These are phyloP conservation scores for Holtermanniella nyarrowii DNA, from an alignment of 768 basidiomycete species.

Conservation along the genomic window DNA sequence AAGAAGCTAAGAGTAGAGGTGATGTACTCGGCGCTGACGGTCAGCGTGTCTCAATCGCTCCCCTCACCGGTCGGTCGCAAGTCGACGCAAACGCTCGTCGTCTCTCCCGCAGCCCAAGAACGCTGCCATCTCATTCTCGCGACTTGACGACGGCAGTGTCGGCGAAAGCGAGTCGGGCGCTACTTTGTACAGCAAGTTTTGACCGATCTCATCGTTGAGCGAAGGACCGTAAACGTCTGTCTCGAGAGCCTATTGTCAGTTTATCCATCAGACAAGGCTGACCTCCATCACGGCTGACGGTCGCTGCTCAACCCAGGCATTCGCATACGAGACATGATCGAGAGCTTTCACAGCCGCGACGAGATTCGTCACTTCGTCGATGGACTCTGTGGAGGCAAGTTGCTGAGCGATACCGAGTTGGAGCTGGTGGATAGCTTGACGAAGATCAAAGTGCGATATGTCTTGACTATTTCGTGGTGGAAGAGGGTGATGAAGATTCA, in stretches of 20 bases:
- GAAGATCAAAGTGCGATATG: conserved; percentile 49
- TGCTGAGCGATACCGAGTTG: no score
- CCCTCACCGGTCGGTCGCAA: conserved; percentile 42
- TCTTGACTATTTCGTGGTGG: conserved; percentile 39
- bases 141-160: not conserved
- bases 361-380: conserved; percentile 7
- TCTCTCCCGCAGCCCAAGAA: conserved; percentile 42
- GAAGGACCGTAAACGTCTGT: conserved; percentile 14
- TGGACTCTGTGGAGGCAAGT: no score
- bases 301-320: conserved; percentile 47
- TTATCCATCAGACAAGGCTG: conserved; percentile 12
- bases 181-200: conserved; percentile 23
- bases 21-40: conserved; percentile 14
- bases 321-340: conserved; percentile 47
- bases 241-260: conserved; percentile 2
- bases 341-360: conserved; percentile 5
- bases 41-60: conserved; percentile 31
- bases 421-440: conserved; percentile 51
- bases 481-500: conserved; percentile 40
- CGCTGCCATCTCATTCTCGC: not conserved
- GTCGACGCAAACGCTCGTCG: conserved; percentile 38
- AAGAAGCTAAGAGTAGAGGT: conserved; percentile 42
- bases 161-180: not conserved
- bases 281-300: conserved; percentile 44
- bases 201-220: conserved; percentile 54